Evolutionary conservation across 2,329 filamentous ascomycete species (phyloP), one percentile per base, ranked within the genome.

Genomic region (Fusarium sarcochroum): DNA sequence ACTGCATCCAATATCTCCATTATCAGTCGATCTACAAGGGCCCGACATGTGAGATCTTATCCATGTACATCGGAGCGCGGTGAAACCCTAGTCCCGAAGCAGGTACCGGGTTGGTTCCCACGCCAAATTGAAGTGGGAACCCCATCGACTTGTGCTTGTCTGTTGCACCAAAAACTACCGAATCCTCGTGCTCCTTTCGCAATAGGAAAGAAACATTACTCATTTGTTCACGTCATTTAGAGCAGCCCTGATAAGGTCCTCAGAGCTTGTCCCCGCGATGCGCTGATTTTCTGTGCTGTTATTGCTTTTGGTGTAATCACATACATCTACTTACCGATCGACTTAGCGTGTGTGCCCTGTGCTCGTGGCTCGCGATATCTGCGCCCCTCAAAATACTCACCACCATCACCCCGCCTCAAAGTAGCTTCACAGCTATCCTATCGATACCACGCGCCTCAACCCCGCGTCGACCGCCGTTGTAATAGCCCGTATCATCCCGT

Each of bases 351-450:
- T 40, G 54, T 51, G 45, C 51, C 53, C 53, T 61, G 45, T 56
- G 58, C 53, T 58, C 60, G 47, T 65, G 53, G 62, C 62, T 58
- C 58, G 53, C 65, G 56, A 67, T 67, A 71, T 71, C 58, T 64
- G 64, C 64, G 62, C 68, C 60, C 66, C 69, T 68, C 65, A 68
- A 54, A 62, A 69, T 59, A 62, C 63, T 64, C 61, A 64, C 52
- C 57, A 62, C 58, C 63, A 53, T 60, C 71, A 75, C 72, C 73
- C 72, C 73, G 73, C 73, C 73, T 64, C 60, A 37, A 65, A 53
- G 42, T 64, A 65, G 61, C 61, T 69, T 70, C 52, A 41, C 53
- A 62, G 58, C 48, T 59, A 66, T 73, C 64, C 45, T 73, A 74
- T 73, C 69, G 60, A 73, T 70, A 73, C 68, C 58, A 47, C 48